Conservation (phyloP, 2,329 filamentous ascomycete species). For the Pseudogymnoascus sp. region DNA sequence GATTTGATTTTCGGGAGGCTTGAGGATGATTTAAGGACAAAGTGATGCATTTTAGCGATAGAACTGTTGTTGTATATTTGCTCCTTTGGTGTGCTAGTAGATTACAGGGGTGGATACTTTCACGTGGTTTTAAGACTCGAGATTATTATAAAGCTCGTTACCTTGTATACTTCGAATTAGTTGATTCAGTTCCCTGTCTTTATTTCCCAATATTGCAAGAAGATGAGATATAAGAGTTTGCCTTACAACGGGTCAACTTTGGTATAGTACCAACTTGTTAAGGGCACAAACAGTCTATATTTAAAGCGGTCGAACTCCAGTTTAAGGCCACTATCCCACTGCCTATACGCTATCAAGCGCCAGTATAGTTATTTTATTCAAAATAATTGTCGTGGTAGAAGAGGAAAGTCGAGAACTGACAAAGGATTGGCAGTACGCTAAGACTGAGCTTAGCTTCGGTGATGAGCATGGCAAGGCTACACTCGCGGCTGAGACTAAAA, state of each 20-base stretch:
- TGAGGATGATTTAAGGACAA: background rate
- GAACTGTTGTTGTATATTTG: conserved; percentile 1
- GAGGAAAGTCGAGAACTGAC: background rate
- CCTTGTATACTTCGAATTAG: background rate
- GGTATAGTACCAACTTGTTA: background rate
- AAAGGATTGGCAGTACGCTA: background rate
- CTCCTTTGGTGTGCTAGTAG: conserved; percentile 5
- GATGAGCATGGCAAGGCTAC: background rate
- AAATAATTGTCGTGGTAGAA: background rate
- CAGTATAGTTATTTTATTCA: background rate
- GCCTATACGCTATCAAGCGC: background rate
- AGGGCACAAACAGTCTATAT: background rate
- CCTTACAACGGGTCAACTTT: background rate
- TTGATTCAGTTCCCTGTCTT: background rate
- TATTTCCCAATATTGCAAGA: background rate
- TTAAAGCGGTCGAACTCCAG: background rate
- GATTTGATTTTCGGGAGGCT: background rate
- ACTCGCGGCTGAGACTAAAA: background rate
- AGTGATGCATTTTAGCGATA: conserved; percentile 8
- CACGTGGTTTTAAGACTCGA: background rate
- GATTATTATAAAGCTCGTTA: background rate
- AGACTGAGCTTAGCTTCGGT: background rate
- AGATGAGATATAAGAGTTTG: background rate
- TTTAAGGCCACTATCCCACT: background rate
- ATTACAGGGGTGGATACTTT: conserved; percentile 1